Conservation (phyloP, 2,329 filamentous ascomycete genomes). For the Talaromyces sp. region DNA sequence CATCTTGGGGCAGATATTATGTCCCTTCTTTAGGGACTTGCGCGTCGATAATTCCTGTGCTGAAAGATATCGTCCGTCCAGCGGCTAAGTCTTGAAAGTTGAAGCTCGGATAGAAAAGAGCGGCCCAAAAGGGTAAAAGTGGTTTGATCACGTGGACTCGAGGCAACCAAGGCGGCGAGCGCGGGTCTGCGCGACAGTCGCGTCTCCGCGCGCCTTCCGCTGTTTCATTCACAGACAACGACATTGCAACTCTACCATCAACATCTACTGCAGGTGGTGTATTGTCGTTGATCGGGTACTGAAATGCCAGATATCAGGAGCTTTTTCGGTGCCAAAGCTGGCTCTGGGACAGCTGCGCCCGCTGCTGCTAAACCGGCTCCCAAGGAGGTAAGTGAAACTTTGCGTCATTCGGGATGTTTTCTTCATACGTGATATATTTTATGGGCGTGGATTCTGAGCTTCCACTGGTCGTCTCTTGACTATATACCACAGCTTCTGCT, state of each 20-base stretch:
- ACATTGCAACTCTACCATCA: background rate
- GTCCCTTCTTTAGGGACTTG: background rate
- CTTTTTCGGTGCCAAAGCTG: slow-evolving; percentile 80
- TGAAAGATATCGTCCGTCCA: background rate
- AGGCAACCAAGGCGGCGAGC: slow-evolving; percentile 3
- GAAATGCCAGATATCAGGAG: slow-evolving; percentile 85
- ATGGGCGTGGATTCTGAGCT: too few species aligned
- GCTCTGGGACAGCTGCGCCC: slow-evolving; percentile 49
- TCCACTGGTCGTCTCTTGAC: background rate
- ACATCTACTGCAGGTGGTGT: background rate
- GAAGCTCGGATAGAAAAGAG: slow-evolving; percentile 3
- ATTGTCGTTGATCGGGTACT: background rate
- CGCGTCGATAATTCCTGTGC: background rate
- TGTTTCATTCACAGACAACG: background rate
- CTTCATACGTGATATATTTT: background rate
- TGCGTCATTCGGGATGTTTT: slow-evolving; percentile 12
- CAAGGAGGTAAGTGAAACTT: slow-evolving; percentile 39
- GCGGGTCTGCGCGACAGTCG: slow-evolving; percentile 19
- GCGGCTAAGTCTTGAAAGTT: slow-evolving; percentile 4
- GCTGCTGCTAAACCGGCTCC: slow-evolving; percentile 45
- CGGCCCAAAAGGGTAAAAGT: slow-evolving; percentile 17
- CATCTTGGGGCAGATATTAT: slow-evolving; percentile 24
- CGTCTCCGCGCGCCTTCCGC: slow-evolving; percentile 24
- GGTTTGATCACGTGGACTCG: slow-evolving; percentile 16
- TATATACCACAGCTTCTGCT: background rate